These are phyloP conservation scores for Populus hybrid DNA, from an alignment of 441 rosid genomes.

Conservation along the genomic window DNA sequence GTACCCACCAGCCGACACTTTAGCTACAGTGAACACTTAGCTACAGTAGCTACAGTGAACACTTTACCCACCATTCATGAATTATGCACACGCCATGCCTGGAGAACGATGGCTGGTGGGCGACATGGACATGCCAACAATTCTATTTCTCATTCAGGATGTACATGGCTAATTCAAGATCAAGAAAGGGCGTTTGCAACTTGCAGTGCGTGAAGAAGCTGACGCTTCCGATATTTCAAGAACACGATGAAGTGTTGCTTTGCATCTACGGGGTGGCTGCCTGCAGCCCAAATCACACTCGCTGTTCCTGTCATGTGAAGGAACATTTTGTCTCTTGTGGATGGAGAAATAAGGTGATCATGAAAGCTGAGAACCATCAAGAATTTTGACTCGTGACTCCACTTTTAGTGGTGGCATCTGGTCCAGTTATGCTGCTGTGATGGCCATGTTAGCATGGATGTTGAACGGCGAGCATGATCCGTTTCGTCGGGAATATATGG, in stretches of 20 bases:
- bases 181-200: no score
- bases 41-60: constrained; percentile 21
- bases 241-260: neutral
- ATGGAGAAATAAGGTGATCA: neutral
- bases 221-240: no score
- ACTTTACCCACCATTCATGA: no score
- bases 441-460: no score
- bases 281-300: no score
- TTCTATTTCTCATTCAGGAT: neutral
- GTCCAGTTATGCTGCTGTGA: no score
- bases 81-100: neutral
- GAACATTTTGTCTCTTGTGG: neutral
- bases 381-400: neutral
- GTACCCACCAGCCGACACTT: neutral
- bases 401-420: no score
- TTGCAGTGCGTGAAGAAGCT: no score
- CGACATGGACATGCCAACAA: constrained; percentile 7
- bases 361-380: neutral
- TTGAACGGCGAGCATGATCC: no score
- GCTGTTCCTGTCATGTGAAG: neutral
- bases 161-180: no score
- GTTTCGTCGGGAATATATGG: no score
- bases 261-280: no score
- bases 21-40: constrained; percentile 14
- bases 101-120: neutral